Conservation (phyloP, 306 rosid species). For the Cucurbita moschata region DNA sequence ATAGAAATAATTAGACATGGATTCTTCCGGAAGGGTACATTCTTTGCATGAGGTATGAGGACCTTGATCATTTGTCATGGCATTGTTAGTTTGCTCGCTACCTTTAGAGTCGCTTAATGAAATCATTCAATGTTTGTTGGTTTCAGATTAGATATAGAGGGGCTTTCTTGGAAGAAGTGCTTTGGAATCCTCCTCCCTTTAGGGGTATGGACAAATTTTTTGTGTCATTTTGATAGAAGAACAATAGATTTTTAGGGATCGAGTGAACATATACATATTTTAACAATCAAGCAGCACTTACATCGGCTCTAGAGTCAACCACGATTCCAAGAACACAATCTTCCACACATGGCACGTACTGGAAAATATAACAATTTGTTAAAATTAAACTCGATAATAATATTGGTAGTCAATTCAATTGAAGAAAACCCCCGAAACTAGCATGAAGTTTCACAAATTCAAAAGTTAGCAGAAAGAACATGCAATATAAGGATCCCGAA, state of each 20-base stretch:
- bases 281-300: constrained; percentile 24
- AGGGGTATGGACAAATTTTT: not conserved
- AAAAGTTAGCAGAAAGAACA: not conserved
- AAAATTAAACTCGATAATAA: not conserved
- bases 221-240: not conserved
- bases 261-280: not conserved
- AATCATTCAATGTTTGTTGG: not conserved
- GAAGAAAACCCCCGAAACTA: not conserved
- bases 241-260: not conserved
- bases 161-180: not conserved
- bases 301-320: constrained; percentile 73
- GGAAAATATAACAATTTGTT: not conserved
- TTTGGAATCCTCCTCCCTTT: not conserved
- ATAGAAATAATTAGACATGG: not conserved
- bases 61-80: not conserved
- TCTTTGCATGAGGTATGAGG: not conserved
- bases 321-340: constrained; percentile 87
- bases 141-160: not conserved
- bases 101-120: not conserved
- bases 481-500: not conserved
- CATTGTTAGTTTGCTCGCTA: not conserved
- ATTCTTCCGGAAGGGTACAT: not conserved
- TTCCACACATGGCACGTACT: constrained; percentile 78
- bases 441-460: not conserved
- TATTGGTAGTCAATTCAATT: not conserved